These are phyloP conservation scores for Xanthoconium purpureum DNA, from an alignment of 768 basidiomycete species.

Conservation along the genomic window DNA sequence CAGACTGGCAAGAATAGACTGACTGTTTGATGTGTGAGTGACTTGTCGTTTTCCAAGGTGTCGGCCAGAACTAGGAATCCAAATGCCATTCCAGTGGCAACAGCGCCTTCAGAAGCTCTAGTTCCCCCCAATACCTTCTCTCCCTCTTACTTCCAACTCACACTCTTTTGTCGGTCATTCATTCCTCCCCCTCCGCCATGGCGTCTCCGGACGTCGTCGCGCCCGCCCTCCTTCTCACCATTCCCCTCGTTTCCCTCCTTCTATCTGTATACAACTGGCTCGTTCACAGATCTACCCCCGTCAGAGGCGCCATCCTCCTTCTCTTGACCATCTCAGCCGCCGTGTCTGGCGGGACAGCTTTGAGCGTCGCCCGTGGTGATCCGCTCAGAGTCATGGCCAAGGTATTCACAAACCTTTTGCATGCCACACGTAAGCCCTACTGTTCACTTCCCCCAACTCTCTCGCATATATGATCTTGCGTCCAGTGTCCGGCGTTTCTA, in stretches of 20 bases:
- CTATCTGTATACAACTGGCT: constrained; percentile 10
- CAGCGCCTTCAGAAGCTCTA: not conserved
- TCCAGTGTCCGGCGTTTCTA: constrained; percentile 27
- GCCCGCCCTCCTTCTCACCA: constrained; percentile 25
- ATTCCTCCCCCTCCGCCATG: constrained; percentile 17
- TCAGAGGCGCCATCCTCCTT: constrained; percentile 9
- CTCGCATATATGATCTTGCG: not conserved
- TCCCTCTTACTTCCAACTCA: constrained; percentile 4
- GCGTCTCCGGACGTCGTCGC: constrained; percentile 25
- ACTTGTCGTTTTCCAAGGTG: constrained; percentile 13
- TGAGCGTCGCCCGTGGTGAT: constrained; percentile 15
- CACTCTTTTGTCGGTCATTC: constrained; percentile 20
- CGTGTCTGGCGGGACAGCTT: constrained; percentile 19
- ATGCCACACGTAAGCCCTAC: constrained; percentile 19
- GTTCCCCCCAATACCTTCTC: not conserved
- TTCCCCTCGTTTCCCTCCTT: constrained; percentile 20
- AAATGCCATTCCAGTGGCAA: constrained; percentile 11
- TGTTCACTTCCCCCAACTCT: not conserved
- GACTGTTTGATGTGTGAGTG: constrained; percentile 1
- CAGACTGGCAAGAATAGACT: not conserved
- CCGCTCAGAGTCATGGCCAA: constrained; percentile 15
- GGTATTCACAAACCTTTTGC: constrained; percentile 19
- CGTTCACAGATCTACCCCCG: constrained; percentile 4
- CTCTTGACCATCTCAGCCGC: constrained; percentile 25
- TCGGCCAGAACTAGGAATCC: constrained; percentile 13